These are phyloP conservation scores for Scutellaria barbata DNA, from an alignment of 257 asterid genomes.

Conservation along the genomic window DNA sequence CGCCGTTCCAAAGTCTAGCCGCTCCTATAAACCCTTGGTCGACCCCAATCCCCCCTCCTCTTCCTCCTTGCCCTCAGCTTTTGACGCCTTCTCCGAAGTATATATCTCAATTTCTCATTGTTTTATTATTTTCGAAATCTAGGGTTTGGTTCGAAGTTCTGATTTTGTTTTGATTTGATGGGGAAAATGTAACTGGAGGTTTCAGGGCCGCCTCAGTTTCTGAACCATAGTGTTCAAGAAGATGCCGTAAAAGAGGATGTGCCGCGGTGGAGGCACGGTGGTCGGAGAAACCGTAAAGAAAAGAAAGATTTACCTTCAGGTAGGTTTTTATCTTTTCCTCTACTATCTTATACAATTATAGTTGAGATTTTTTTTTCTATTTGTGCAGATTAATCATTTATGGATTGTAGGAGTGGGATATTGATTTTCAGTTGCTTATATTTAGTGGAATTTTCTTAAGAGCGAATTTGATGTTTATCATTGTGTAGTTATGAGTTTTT, in stretches of 20 bases:
- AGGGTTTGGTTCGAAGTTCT: slow-evolving; percentile 30
- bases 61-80: slow-evolving; percentile 84
- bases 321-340: slow-evolving; percentile 16
- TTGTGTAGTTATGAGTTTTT: slow-evolving; percentile 1
- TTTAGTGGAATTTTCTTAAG: neutral
- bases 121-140: neutral
- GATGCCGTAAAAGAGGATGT: slow-evolving; percentile 55
- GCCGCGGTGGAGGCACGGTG: slow-evolving; percentile 64
- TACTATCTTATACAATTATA: neutral
- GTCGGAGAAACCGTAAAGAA: slow-evolving; percentile 62
- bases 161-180: neutral
- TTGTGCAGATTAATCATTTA: neutral
- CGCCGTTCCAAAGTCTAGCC: slow-evolving; percentile 41
- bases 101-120: neutral
- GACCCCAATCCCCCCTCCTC: slow-evolving; percentile 74
- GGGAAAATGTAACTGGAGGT: slow-evolving; percentile 49
- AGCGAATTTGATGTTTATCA: neutral
- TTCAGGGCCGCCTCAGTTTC: slow-evolving; percentile 90
- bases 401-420: neutral
- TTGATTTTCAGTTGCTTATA: slow-evolving; percentile 3
- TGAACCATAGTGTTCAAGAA: slow-evolving; percentile 68
- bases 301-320: slow-evolving; percentile 82
- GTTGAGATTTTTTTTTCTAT: neutral
- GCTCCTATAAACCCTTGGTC: slow-evolving; percentile 71
- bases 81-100: slow-evolving; percentile 90